Base-by-base conservation (phyloP, 495 filamentous ascomycete species). In the Xylaria flabelliformis region DNA sequence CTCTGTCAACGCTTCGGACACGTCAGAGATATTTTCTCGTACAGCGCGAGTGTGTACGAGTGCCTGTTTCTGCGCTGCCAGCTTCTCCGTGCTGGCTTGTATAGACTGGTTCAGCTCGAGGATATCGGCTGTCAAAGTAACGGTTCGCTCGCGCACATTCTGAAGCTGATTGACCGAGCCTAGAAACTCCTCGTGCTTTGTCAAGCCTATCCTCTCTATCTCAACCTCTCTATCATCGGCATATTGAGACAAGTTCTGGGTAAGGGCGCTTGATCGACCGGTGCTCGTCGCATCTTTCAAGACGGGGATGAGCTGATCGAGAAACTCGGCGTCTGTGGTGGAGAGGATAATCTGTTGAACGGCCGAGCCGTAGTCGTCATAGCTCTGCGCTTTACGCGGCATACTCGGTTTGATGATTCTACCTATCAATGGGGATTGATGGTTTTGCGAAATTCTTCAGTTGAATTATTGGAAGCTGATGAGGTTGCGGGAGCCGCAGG, bases 161-260 rank as follows among this genome's bases (percentile, higher is more conserved):
- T 97, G 93, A 24, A 99, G 89, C 74, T 97, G 93, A 76, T 95
- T 96, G 74, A 98, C 93, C 8, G 95, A 97, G 29, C 85, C 89
- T 42, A 98, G 91, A 77, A 99, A 99, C 70, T 97, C 96, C 77
- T 98, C 95, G 78, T 98, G 96, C 76, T 98, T 97, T 42, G 90
- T 93, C 77, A 95, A 92, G 79, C 96, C 97, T 73, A 99, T 96
- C 15, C 89, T 88, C 82, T 99, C 97, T 70, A 99, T 98, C 74
- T 98, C 94, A 2, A 87, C 80, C 78, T 99, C 97, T 66, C 94
- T 91, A 63, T 97, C 92, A 67, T 90, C 88, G 39, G 95, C 92
- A 81, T 97, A 95, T 62, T 90, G 88, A 17, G 90, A 88, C 44
- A 99, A 83, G 66, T 90, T 90, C 70, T 94, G 91, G 64, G 94